Percentiles rank a stretch among this genome's conserved stretches.
phyloP scores from a whole-genome alignment of 75 land plant species.

The Azolla pinnata region DNA sequence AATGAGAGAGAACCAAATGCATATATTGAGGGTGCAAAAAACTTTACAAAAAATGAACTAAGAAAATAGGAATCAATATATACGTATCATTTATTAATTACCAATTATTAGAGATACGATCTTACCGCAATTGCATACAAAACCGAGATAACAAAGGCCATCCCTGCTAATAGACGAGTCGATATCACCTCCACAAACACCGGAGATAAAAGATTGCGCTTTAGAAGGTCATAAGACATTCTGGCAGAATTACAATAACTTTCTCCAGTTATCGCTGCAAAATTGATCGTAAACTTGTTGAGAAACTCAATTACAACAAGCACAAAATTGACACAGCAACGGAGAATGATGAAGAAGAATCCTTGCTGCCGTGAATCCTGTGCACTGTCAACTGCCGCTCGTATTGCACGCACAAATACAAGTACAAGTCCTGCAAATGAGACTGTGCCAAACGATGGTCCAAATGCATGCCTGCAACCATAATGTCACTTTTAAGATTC shows the following conservation, averaged over 20 bases:
- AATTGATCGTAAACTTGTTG: slow-evolving; percentile 89
- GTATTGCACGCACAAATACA: slow-evolving; percentile 48
- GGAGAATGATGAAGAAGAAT: slow-evolving; percentile 34
- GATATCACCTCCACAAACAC: slow-evolving; percentile 93
- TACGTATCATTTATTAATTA: background rate
- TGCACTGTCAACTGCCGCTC: slow-evolving; percentile 61
- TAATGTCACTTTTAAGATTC: too few relatives aligned
- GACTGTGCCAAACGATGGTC: slow-evolving; percentile 90
- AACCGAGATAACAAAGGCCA: slow-evolving; percentile 61
- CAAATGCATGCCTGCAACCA: slow-evolving; percentile 78
- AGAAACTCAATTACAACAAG: slow-evolving; percentile 68
- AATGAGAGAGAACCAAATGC: too few relatives aligned
- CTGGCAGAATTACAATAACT: slow-evolving; percentile 76
- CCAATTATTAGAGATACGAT: background rate
- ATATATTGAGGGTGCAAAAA: too few relatives aligned
- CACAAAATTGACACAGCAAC: slow-evolving; percentile 54
- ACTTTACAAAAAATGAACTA: too few relatives aligned
- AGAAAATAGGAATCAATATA: background rate
- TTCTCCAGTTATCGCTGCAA: slow-evolving; percentile 95
- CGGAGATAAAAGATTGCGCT: slow-evolving; percentile 82
- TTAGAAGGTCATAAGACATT: slow-evolving; percentile 88
- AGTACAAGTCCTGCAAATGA: slow-evolving; percentile 80
- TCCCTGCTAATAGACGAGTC: slow-evolving; percentile 54
- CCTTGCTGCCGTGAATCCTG: slow-evolving; percentile 40
- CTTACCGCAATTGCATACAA: slow-evolving; percentile 77